Evolutionary conservation across 2,329 filamentous ascomycete genomes (phyloP).

Genomic region (Fusarium pilosicola): DNA sequence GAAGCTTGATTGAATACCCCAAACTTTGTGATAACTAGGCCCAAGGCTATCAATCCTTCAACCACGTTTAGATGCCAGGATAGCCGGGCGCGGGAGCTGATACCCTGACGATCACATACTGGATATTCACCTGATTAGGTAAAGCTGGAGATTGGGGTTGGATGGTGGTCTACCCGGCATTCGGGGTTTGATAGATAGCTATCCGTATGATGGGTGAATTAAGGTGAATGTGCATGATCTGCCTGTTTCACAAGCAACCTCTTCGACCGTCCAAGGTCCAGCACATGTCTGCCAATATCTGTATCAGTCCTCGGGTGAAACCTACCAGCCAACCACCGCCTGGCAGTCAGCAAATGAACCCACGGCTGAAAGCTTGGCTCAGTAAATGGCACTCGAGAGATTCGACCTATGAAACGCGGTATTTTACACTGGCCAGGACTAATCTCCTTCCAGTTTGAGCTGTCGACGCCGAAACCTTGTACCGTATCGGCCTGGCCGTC

Average conservation of each 20-base stretch:
- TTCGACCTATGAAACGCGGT: not conserved
- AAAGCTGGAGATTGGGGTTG: constrained; percentile 7
- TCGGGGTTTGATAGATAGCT: not conserved
- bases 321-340: not conserved
- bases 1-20: not conserved
- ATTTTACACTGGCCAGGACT: not conserved
- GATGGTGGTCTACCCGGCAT: no score
- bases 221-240: constrained; percentile 7
- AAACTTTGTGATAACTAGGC: not conserved
- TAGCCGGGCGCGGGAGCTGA: constrained; percentile 1
- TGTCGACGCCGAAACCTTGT: constrained; percentile 34
- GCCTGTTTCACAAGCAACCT: constrained; percentile 15
- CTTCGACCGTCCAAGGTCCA: not conserved
- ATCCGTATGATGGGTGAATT: not conserved
- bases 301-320: constrained; percentile 4
- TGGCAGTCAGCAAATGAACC: not conserved
- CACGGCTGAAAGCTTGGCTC: constrained; percentile 26
- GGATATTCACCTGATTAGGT: constrained; percentile 28
- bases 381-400: not conserved
- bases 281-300: not conserved
- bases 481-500: constrained; percentile 40
- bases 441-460: constrained; percentile 29
- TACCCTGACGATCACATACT: constrained; percentile 29
- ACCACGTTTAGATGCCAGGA: not conserved
- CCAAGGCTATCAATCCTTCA: not conserved